Evolutionary conservation across 1,139 yeast species (phyloP), one percentile per base, ranked within the genome.

Genomic region (Taiozyma sp.): DNA sequence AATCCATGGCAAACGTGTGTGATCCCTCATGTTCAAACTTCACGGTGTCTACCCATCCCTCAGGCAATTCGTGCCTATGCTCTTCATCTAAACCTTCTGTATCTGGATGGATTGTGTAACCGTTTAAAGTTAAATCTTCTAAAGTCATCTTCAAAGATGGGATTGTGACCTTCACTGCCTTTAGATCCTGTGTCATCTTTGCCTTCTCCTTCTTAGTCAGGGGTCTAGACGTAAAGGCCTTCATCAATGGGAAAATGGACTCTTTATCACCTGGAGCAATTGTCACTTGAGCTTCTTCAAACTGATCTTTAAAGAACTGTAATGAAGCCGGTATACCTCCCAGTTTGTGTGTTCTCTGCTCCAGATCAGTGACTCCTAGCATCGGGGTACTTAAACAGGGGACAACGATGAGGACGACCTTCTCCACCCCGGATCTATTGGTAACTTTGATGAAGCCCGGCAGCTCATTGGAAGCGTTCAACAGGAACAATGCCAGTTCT

Each of bases 1-100:
- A 93, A 69, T 93, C 99, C 24, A 93, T 62, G 0, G 96, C 95
- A 70, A 80, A 89, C 0, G 87, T 81, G 50, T 74, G 82, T 4
- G 85, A 78, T 0, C 81, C 84, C 4, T 71, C 79, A 56, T 80
- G 83, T 1, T 74, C 79, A 57, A 78, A 76, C 0, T 63, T 57
- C 19, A 48, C 57, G 0, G 96, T 89, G 53, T 82, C 82, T 0
- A 76, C 78, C 87, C 88, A 87, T 1, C 71, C 78, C 13, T 55
- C 53, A 10, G 44, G 36, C 14, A 61, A 39, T 8, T 49, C 47
- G 6, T 50, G 43, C 10, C 47, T 54, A 19, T 50, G 44, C 4
- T 58, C 58, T 2, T 55, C 58, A 4, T 58, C 48, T 2, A 62
- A 6, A 7, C 59, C 64, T 9, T 54, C 51, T 1, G 68, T 61